Conservation (phyloP, 2,329 filamentous ascomycete genomes). For the Orbilia brochopaga region DNA sequence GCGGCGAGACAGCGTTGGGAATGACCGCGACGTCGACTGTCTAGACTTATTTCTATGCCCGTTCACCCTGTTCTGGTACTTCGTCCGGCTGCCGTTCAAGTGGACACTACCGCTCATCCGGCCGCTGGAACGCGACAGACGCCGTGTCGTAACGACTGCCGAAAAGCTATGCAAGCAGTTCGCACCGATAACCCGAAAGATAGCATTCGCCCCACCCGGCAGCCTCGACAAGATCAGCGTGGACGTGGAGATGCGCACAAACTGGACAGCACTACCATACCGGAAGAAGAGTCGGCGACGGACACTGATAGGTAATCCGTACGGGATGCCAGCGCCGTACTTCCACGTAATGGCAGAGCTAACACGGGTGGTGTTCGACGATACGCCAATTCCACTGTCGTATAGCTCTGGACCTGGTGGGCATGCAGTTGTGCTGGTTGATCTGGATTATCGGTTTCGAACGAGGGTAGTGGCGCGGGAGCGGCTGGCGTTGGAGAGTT, state of each 20-base stretch:
- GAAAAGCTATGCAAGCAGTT: conserved; percentile 22
- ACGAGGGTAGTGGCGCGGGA: background rate
- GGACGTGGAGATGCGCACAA: background rate
- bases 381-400: background rate
- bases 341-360: background rate
- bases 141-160: background rate
- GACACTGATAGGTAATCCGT: background rate
- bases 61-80: background rate
- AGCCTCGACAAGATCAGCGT: background rate
- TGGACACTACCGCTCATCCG: background rate
- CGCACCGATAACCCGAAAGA: conserved; percentile 18
- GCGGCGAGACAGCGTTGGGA: background rate
- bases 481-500: background rate
- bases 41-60: background rate
- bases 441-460: background rate
- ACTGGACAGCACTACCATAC: background rate
- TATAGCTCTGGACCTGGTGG: background rate
- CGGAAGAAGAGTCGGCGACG: background rate
- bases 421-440: background rate
- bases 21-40: background rate
- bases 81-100: background rate
- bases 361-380: background rate
- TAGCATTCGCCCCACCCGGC: conserved; percentile 1
- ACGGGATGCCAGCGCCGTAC: background rate
- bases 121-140: background rate